These are phyloP conservation scores for Thraustochytrium sp. DNA, from an alignment of 352 stramenopile genomes.

Conservation along the genomic window DNA sequence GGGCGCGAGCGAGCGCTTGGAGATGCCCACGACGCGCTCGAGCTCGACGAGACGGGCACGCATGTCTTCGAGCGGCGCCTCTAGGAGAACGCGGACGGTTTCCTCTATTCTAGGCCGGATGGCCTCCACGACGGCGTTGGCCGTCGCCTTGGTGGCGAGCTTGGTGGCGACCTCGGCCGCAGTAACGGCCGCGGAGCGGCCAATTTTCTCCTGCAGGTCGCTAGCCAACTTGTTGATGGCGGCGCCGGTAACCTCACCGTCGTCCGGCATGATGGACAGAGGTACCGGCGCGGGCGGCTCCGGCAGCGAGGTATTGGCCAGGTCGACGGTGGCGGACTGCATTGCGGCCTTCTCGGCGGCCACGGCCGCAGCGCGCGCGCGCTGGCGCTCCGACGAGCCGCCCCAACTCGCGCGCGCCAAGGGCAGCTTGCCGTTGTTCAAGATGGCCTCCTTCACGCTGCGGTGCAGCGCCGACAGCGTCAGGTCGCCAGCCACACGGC, in stretches of 20 bases:
- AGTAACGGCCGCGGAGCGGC: neutral
- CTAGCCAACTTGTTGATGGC: too few species aligned
- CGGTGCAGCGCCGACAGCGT: constrained; percentile 9
- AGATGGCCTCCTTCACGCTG: neutral
- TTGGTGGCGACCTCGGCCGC: neutral
- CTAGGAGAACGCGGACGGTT: neutral
- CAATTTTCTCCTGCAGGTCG: too few species aligned
- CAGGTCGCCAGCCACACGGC: neutral
- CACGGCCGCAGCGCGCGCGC: neutral
- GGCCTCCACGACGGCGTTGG: neutral
- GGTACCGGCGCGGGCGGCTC: too few species aligned
- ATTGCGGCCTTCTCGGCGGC: neutral
- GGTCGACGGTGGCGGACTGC: too few species aligned
- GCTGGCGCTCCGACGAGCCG: neutral
- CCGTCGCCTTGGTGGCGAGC: neutral
- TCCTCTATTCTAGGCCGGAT: neutral
- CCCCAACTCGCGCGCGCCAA: neutral
- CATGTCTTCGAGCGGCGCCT: neutral
- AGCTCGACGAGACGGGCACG: too few species aligned
- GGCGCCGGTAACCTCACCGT: too few species aligned
- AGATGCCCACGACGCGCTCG: too few species aligned
- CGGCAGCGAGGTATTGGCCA: too few species aligned
- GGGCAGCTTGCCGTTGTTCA: neutral
- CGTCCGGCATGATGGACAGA: too few species aligned
- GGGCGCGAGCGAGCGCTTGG: too few species aligned